phyloP scores from a whole-genome alignment of 2,329 filamentous ascomycete species.

The Fusarium dimerum region DNA sequence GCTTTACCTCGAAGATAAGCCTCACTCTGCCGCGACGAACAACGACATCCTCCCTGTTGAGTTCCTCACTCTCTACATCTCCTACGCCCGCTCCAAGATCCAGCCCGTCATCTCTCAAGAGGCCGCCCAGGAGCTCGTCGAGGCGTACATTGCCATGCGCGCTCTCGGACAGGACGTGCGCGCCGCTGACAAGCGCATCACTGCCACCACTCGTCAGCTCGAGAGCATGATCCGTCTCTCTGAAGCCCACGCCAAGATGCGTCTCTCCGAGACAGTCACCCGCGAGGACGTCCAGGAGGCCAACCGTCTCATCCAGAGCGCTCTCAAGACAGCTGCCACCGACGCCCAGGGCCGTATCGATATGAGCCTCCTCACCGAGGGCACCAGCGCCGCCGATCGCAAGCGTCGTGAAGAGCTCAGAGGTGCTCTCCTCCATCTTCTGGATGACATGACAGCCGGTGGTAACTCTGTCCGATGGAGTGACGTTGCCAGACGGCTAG shows the following conservation, averaged over 20 bases:
- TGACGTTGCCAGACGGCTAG: constrained; percentile 74
- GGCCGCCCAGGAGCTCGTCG: constrained; percentile 80
- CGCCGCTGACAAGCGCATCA: constrained; percentile 91
- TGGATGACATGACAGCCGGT: constrained; percentile 78
- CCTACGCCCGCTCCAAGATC: constrained; percentile 84
- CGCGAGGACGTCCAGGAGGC: constrained; percentile 85
- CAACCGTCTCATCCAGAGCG: constrained; percentile 87
- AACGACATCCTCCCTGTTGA: constrained; percentile 88
- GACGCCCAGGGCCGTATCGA: constrained; percentile 92
- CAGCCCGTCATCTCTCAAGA: constrained; percentile 80
- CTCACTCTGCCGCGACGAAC: constrained; percentile 73
- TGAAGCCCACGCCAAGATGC: constrained; percentile 98
- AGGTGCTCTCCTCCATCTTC: constrained; percentile 68
- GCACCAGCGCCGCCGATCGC: constrained; percentile 86
- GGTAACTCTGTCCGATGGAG: constrained; percentile 71
- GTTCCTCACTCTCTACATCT: constrained; percentile 95
- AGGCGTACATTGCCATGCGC: constrained; percentile 92
- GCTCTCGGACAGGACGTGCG: constrained; percentile 87
- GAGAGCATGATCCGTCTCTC: constrained; percentile 98
- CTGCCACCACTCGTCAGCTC: constrained; percentile 92
- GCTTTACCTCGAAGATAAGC: constrained; percentile 95
- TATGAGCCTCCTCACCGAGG: constrained; percentile 93
- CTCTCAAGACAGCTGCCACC: constrained; percentile 96
- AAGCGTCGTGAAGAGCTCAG: constrained; percentile 83
- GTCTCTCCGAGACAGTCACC: constrained; percentile 74